Conservation (phyloP, 2,329 filamentous ascomycete genomes). For the Colletotrichum coccodes region DNA sequence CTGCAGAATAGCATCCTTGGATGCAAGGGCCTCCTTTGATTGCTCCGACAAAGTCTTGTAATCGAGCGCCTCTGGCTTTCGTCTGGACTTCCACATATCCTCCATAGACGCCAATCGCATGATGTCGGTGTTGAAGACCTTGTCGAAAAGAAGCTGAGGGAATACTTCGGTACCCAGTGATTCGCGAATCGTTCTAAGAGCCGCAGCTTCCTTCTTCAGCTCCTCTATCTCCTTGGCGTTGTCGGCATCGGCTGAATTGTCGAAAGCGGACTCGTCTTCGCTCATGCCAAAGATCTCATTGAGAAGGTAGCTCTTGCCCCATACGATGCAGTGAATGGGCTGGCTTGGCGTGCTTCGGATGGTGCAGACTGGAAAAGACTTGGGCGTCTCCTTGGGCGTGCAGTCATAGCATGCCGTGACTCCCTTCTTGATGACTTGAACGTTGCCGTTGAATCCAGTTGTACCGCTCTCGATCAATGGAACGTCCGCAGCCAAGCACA, state of each 20-base stretch:
- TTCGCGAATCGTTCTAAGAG: slow-evolving; percentile 83
- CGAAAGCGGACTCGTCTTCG: slow-evolving; percentile 85
- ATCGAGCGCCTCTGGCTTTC: slow-evolving; percentile 77
- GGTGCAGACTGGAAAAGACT: slow-evolving; percentile 95
- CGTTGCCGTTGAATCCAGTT: slow-evolving; percentile 96
- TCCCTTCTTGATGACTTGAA: slow-evolving; percentile 94
- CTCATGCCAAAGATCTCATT: slow-evolving; percentile 94
- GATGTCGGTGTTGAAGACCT: slow-evolving; percentile 90
- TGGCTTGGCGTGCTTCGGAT: slow-evolving; percentile 96
- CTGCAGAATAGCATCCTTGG: slow-evolving; percentile 64
- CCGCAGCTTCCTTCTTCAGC: slow-evolving; percentile 83
- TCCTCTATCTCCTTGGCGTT: slow-evolving; percentile 91
- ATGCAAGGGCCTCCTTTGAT: slow-evolving; percentile 57
- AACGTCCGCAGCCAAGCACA: slow-evolving; percentile 92
- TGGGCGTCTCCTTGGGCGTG: slow-evolving; percentile 87
- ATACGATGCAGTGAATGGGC: slow-evolving; percentile 98
- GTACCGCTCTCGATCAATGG: slow-evolving; percentile 96
- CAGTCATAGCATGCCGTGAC: slow-evolving; percentile 97
- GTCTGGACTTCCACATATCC: slow-evolving; percentile 94
- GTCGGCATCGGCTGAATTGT: slow-evolving; percentile 82
- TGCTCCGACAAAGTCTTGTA: slow-evolving; percentile 71
- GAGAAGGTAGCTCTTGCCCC: slow-evolving; percentile 96
- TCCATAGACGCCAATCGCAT: slow-evolving; percentile 85
- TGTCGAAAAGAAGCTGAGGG: slow-evolving; percentile 84
- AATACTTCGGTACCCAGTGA: slow-evolving; percentile 85